Percentiles rank a stretch among this genome's conserved stretches.
Conservation (phyloP, 177 flowering plant genomes). For the Viscum album region DNA sequence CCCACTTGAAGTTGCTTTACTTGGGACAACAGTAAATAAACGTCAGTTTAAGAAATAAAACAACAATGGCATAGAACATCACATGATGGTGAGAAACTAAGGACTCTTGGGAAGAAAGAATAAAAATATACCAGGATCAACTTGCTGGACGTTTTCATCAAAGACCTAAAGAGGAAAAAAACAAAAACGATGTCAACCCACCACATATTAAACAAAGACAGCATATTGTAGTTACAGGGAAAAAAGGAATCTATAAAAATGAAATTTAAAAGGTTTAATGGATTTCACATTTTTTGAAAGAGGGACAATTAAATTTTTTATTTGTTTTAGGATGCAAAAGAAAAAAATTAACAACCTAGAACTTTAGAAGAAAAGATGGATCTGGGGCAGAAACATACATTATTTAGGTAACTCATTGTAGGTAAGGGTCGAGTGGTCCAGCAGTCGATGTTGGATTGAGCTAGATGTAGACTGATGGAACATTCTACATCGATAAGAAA, state of each 20-base stretch:
- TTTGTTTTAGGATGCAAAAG: too few species aligned
- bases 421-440: constrained; percentile 14
- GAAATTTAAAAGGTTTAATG: background rate
- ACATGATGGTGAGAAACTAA: background rate
- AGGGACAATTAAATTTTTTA: too few species aligned
- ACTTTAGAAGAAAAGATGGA: background rate
- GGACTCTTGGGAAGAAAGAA: background rate
- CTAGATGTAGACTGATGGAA: constrained; percentile 6
- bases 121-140: constrained; percentile 31
- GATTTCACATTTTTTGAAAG: too few species aligned
- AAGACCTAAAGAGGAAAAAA: constrained; percentile 26
- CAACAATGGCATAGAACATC: background rate
- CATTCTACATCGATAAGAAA: constrained; percentile 20
- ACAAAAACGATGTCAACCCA: too few species aligned
- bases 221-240: background rate
- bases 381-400: constrained; percentile 18
- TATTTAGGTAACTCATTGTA: constrained; percentile 21
- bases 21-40: background rate
- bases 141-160: constrained; percentile 23
- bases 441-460: constrained; percentile 12
- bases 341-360: background rate
- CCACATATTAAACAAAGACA: too few species aligned
- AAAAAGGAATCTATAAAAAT: background rate
- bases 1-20: background rate
- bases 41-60: background rate